Evolutionary conservation across 2,329 filamentous ascomycete species (phyloP).

Genomic region (Coleophoma crateriformis): DNA sequence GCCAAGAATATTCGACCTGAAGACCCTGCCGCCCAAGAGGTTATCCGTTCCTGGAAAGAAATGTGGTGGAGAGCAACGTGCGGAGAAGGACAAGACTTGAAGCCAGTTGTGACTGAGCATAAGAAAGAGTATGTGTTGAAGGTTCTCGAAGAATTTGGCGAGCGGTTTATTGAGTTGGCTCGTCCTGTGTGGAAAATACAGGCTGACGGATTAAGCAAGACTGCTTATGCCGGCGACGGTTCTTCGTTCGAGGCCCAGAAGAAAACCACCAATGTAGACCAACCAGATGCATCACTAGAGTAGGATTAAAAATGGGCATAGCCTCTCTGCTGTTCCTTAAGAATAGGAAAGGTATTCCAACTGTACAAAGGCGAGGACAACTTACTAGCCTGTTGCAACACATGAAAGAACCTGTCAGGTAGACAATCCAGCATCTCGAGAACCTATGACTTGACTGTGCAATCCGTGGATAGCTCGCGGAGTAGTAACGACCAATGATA

Average conservation of each 20-base stretch:
- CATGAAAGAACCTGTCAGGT: too few species aligned
- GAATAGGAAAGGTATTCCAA: too few species aligned
- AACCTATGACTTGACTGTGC: too few species aligned
- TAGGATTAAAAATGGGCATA: too few species aligned
- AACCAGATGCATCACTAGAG: too few species aligned
- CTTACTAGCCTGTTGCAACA: too few species aligned
- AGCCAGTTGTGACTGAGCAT: slow-evolving; percentile 2
- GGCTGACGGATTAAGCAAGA: slow-evolving; percentile 11
- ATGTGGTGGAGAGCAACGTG: slow-evolving; percentile 17
- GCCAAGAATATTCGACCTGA: slow-evolving; percentile 14
- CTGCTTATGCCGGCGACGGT: not conserved
- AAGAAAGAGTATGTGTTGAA: slow-evolving; percentile 5
- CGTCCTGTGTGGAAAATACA: slow-evolving; percentile 15
- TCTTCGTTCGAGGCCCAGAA: not conserved
- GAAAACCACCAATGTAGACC: too few species aligned
- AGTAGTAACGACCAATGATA: too few species aligned
- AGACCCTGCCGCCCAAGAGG: slow-evolving; percentile 5
- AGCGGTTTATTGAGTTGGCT: slow-evolving; percentile 8
- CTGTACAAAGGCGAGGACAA: too few species aligned
- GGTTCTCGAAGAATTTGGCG: slow-evolving; percentile 13
- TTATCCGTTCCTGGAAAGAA: slow-evolving; percentile 14
- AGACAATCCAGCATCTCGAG: too few species aligned
- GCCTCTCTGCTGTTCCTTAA: too few species aligned
- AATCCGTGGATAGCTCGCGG: too few species aligned
- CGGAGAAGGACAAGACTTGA: slow-evolving; percentile 10